Evolutionary conservation across 306 rosid species (phyloP).

Genomic region (Echinosophora koreensis): DNA sequence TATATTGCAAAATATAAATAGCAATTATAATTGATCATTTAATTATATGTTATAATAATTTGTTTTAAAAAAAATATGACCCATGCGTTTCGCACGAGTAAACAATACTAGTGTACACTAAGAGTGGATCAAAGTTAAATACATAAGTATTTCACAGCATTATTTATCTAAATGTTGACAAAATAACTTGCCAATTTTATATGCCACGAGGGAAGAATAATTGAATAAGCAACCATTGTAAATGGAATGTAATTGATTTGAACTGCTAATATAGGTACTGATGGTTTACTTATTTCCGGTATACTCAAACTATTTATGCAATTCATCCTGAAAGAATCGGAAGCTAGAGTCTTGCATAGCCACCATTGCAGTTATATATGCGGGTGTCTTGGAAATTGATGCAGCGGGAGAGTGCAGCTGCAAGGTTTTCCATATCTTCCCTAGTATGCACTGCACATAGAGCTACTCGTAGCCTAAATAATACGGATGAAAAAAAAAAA

Average conservation of each 20-base stretch:
- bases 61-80: too few relatives aligned
- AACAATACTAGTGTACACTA: too few relatives aligned
- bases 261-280: background rate
- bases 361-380: conserved; percentile 47
- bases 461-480: conserved; percentile 78
- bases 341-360: conserved; percentile 69
- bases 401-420: conserved; percentile 72
- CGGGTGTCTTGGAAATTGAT: conserved; percentile 70
- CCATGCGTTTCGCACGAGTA: too few relatives aligned
- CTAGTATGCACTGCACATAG: conserved; percentile 80
- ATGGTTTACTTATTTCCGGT: background rate
- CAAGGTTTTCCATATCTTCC: conserved; percentile 75
- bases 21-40: too few relatives aligned
- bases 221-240: conserved; percentile 8
- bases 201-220: background rate
- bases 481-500: conserved; percentile 4
- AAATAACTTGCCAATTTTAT: conserved; percentile 29
- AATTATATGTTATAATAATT: too few relatives aligned
- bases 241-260: conserved; percentile 1
- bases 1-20: too few relatives aligned
- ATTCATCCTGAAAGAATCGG: conserved; percentile 33
- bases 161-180: conserved; percentile 23
- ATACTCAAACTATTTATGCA: background rate
- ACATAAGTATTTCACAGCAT: background rate
- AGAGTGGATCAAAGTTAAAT: too few relatives aligned